These are phyloP conservation scores for Vitis rotundifolia DNA, from an alignment of 164 flowering plant genomes.

Conservation along the genomic window DNA sequence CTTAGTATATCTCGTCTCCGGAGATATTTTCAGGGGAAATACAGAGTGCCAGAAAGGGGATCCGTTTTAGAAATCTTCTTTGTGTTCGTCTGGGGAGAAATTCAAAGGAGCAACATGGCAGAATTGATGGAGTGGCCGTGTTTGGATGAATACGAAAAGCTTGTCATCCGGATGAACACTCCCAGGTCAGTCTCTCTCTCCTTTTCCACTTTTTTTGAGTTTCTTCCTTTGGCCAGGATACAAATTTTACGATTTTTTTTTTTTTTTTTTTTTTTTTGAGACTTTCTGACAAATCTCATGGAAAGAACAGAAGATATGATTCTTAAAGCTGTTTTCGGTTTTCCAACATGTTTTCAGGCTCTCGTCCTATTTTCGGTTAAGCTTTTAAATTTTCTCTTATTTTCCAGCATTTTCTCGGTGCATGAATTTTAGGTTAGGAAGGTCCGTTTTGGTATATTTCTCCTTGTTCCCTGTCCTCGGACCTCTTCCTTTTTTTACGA, in stretches of 20 bases:
- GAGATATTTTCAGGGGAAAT: neutral
- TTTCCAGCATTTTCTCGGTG: too few species aligned
- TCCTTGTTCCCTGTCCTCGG: too few species aligned
- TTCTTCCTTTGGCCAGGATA: neutral
- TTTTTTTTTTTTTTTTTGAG: neutral
- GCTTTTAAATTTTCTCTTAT: too few species aligned
- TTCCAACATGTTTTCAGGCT: too few species aligned
- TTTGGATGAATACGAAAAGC: conserved; percentile 82
- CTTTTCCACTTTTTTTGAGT: neutral
- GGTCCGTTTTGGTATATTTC: too few species aligned
- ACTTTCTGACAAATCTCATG: neutral
- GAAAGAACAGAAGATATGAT: too few species aligned
- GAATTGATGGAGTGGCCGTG: conserved; percentile 50
- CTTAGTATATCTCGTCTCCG: conserved; percentile 5
- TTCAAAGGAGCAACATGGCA: neutral
- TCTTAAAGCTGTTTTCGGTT: too few species aligned
- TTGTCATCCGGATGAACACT: conserved; percentile 74
- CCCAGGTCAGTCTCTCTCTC: conserved; percentile 61
- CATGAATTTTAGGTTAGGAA: too few species aligned
- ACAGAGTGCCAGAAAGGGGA: neutral
- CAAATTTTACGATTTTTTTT: conserved; percentile 3
- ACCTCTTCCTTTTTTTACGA: too few species aligned
- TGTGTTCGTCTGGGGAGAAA: conserved; percentile 6
- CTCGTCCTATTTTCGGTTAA: too few species aligned
- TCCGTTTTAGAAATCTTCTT: neutral